Percentiles rank a stretch among this genome's conserved stretches.
Conservation (phyloP, 192 early-diverging fungal species). For the Backusella morwellensis region DNA sequence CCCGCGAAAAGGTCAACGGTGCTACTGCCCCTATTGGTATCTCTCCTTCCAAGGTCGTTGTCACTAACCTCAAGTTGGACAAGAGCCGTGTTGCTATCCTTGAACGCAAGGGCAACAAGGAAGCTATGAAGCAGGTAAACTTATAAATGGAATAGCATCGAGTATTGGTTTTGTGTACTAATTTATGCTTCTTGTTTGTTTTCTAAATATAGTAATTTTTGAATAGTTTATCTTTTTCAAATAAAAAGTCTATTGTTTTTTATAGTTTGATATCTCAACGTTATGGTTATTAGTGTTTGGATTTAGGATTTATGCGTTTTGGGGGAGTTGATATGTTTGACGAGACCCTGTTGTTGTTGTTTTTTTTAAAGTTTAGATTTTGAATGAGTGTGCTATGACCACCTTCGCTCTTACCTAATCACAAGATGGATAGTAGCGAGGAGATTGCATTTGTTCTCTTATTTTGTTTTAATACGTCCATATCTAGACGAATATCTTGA, state of each 20-base stretch:
- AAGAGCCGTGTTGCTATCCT: slow-evolving; percentile 94
- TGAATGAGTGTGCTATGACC: background rate
- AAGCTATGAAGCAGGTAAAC: slow-evolving; percentile 36
- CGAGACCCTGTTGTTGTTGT: background rate
- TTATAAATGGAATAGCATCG: background rate
- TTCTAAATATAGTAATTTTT: slow-evolving; percentile 4
- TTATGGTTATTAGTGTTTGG: background rate
- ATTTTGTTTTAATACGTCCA: background rate
- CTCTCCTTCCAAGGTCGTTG: slow-evolving; percentile 98
- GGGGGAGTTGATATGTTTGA: background rate
- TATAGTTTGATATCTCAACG: background rate
- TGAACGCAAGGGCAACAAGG: slow-evolving; percentile 76
- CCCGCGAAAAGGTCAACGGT: slow-evolving; percentile 98
- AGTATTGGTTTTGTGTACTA: background rate
- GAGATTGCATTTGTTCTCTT: background rate
- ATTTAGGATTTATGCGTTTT: background rate
- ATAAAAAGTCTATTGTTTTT: background rate
- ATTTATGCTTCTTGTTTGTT: background rate
- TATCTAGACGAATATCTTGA: background rate
- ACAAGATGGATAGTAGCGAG: background rate
- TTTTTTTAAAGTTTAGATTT: background rate
- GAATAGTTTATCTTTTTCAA: background rate
- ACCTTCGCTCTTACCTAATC: background rate
- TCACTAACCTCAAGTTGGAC: slow-evolving; percentile 94
- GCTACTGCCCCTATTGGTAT: slow-evolving; percentile 88